Conservation (phyloP, 2,329 filamentous ascomycete species). For the Neobulgaria alba region DNA sequence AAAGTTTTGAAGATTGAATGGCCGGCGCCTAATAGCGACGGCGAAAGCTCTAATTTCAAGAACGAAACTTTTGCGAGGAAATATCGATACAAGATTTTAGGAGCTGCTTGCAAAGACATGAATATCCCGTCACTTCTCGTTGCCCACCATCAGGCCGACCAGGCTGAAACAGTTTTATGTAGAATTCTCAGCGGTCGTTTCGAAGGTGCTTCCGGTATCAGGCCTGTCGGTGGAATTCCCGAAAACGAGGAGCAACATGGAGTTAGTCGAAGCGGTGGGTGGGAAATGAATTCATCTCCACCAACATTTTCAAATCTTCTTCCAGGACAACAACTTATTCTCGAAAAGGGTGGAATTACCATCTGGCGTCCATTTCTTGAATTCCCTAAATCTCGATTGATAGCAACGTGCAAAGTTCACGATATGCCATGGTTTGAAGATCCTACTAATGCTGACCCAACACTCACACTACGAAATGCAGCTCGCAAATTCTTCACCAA, state of each 20-base stretch:
- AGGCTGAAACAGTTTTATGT: slow-evolving; percentile 83
- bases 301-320: neutral
- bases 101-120: slow-evolving; percentile 44
- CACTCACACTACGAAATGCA: slow-evolving; percentile 72
- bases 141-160: slow-evolving; percentile 85
- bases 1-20: slow-evolving; percentile 39
- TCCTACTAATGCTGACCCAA: slow-evolving; percentile 68
- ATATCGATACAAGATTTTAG: slow-evolving; percentile 65
- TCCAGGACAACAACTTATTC: slow-evolving; percentile 2
- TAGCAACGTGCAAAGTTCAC: slow-evolving; percentile 63
- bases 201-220: slow-evolving; percentile 67
- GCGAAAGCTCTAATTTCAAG: slow-evolving; percentile 52
- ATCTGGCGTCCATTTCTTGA: slow-evolving; percentile 61
- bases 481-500: slow-evolving; percentile 57
- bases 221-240: slow-evolving; percentile 58
- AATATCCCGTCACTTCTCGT: slow-evolving; percentile 57
- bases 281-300: neutral
- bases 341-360: slow-evolving; percentile 55
- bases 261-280: slow-evolving; percentile 53
- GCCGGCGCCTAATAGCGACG: slow-evolving; percentile 34
- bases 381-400: slow-evolving; percentile 66
- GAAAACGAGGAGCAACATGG: slow-evolving; percentile 72
- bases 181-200: slow-evolving; percentile 60
- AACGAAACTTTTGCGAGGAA: slow-evolving; percentile 70
- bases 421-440: slow-evolving; percentile 75